These are phyloP conservation scores for Scedosporium aurantiacum DNA, from an alignment of 2,329 filamentous ascomycete genomes.

Conservation along the genomic window DNA sequence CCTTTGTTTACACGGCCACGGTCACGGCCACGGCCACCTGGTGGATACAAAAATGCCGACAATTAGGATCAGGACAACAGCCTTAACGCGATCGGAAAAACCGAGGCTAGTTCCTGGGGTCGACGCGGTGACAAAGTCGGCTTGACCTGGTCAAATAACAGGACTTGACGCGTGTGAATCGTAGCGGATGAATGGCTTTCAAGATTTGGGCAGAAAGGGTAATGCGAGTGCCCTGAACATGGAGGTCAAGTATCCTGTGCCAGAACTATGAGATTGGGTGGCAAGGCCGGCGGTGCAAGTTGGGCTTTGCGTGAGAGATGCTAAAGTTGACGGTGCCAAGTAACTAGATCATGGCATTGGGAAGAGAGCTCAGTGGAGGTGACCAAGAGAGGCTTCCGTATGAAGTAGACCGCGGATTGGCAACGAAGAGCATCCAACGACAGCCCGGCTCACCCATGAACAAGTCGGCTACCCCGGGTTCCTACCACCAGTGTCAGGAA, in stretches of 20 bases:
- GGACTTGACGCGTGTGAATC: neutral
- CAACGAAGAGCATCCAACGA: too few species aligned
- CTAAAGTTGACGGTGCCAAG: neutral
- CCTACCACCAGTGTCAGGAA: too few species aligned
- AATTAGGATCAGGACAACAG: neutral
- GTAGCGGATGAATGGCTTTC: neutral
- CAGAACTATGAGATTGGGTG: neutral
- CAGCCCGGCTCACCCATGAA: too few species aligned
- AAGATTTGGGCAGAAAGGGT: neutral
- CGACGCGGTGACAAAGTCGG: neutral
- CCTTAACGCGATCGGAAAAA: neutral
- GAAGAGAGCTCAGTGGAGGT: neutral
- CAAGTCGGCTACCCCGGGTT: too few species aligned
- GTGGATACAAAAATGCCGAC: neutral
- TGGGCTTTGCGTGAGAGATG: neutral
- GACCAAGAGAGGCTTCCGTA: neutral
- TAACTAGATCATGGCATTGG: neutral
- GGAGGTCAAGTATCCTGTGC: neutral
- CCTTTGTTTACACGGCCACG: constrained; percentile 6
- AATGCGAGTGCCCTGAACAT: neutral
- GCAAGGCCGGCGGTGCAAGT: neutral
- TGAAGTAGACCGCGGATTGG: too few species aligned
- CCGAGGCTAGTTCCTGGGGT: neutral
- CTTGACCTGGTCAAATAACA: neutral
- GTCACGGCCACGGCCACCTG: neutral